Evolutionary conservation across 2,329 filamentous ascomycete genomes (phyloP).

Genomic region (Diaporthe eres): DNA sequence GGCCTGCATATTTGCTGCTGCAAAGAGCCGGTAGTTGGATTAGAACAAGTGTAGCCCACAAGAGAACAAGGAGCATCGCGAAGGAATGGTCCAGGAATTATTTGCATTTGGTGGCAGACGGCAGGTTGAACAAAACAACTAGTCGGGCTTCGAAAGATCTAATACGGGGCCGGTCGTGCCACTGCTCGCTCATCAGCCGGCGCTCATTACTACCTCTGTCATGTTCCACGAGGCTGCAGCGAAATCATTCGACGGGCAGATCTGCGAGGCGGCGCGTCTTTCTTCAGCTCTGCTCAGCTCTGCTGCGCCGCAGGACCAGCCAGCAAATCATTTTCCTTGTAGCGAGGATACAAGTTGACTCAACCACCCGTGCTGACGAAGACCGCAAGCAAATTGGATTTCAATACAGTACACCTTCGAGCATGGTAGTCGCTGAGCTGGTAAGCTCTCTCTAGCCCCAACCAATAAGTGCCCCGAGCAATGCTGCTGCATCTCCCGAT

Average conservation of each 20-base stretch:
- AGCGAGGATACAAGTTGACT: neutral
- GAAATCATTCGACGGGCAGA: neutral
- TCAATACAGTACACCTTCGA: neutral
- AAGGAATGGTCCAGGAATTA: neutral
- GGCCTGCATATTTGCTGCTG: neutral
- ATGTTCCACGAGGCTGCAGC: neutral
- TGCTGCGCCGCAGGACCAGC: neutral
- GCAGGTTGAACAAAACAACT: neutral
- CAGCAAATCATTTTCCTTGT: neutral
- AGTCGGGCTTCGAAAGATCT: neutral
- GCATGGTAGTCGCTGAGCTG: too few relatives aligned
- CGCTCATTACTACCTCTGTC: neutral
- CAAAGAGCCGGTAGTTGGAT: neutral
- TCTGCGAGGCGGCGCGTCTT: neutral
- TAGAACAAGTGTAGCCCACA: accelerated
- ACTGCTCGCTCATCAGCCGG: too few relatives aligned
- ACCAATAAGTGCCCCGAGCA: neutral
- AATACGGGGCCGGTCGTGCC: neutral
- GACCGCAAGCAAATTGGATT: neutral
- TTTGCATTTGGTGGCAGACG: neutral
- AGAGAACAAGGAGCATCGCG: neutral
- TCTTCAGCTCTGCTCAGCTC: neutral
- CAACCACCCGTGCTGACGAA: neutral
- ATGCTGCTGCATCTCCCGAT: neutral
- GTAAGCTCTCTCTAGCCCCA: neutral